Evolutionary conservation across 139 green algal species (phyloP), one percentile per base, ranked within the genome.

Genomic region (Chlamydomonas eustigma): DNA sequence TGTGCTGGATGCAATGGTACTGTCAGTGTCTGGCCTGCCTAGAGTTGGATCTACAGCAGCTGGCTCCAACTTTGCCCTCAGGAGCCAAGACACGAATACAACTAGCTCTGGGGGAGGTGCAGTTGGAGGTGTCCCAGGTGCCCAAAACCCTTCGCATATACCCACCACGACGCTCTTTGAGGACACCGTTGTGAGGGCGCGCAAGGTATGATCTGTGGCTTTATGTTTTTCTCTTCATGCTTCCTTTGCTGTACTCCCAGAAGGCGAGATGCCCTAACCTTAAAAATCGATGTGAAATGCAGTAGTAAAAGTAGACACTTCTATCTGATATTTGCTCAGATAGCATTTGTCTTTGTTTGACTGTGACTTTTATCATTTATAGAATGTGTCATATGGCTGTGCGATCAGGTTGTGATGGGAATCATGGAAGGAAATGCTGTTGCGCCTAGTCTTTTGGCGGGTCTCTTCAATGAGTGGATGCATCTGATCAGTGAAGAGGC

Each of bases 401-500:
- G n/a, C n/a, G 44, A 12, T 18, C 74, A 91, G 81, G 63, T 80
- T 68, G 64, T 89, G 28, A 37, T 77, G 31, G 36, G 12, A 25
- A 84, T 88, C 37, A 74, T 91, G 75, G 58, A 81, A 25, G 72
- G 39, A 65, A 90, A 90, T 78, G 30, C 80, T 0, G 50, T 65
- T 5, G 84, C 84, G 18, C 86, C 88, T 30, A 69, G 75, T 39
- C 71, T 76, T 52, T 79, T 92, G n/a, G 83, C 81, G 4, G 74
- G 50, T 0, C 75, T 91, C 36, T 92, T 91, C 73, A 77, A 83
- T 4, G 38, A 76, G 44, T 88, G 80, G 78, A 81, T 88, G 69
- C 85, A 83, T 69, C 74, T 92, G 2, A 66, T 88, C 1, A 58
- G 76, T 63, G 77, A 80, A 67, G 80, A 81, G 71, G 37, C 38